Conservation (phyloP, 2,329 filamentous ascomycete genomes). For the Cladosporium cucumerinum region DNA sequence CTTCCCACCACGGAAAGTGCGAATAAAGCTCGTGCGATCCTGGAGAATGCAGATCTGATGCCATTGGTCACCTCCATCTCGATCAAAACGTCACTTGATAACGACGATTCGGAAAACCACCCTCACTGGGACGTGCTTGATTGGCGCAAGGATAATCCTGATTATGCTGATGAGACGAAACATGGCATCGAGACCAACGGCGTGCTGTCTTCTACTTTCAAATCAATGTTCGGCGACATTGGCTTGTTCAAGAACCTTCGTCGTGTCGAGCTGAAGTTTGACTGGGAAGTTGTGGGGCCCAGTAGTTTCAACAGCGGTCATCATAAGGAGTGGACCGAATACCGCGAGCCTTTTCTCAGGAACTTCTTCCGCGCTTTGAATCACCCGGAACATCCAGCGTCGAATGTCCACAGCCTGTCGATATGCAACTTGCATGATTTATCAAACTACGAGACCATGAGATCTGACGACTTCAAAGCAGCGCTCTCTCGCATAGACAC, state of each 20-base stretch:
- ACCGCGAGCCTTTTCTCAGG: background rate
- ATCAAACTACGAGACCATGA: constrained; percentile 13
- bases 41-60: background rate
- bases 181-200: background rate
- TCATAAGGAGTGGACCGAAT: background rate
- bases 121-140: no score
- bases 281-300: background rate
- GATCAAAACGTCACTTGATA: background rate
- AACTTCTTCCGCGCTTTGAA: background rate
- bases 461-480: constrained; percentile 20
- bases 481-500: constrained; percentile 20
- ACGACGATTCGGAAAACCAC: no score
- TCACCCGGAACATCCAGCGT: constrained; percentile 12
- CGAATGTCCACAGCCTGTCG: constrained; percentile 20
- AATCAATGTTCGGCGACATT: background rate
- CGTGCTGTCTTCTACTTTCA: background rate
- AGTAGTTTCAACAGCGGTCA: background rate
- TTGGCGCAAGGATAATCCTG: no score
- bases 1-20: background rate
- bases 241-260: constrained; percentile 5
- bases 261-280: background rate
- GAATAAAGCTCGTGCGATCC: background rate
- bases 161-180: no score
- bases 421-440: constrained; percentile 30
- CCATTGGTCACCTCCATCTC: background rate